phyloP scores from a whole-genome alignment of 768 basidiomycete species.

The Peribolospora baueri region DNA sequence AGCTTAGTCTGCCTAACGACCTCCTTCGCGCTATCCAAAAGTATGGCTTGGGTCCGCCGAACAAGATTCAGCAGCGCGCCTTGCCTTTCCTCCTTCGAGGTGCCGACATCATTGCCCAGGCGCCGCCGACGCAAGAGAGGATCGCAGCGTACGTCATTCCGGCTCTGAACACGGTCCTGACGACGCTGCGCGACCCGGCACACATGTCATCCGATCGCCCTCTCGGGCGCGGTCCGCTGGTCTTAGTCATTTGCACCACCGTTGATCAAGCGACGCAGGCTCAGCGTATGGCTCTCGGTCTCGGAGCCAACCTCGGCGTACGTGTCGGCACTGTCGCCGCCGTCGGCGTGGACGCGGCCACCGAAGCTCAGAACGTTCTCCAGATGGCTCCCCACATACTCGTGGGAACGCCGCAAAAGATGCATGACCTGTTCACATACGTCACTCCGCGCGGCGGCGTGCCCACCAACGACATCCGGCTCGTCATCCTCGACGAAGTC shows the following conservation, averaged over 20 bases:
- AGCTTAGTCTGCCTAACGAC: constrained; percentile 61
- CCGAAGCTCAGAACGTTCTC: constrained; percentile 26
- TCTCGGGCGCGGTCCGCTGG: constrained; percentile 53
- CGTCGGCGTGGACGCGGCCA: constrained; percentile 32
- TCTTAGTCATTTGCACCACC: constrained; percentile 87
- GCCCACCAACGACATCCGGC: constrained; percentile 39
- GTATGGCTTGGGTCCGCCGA: constrained; percentile 70
- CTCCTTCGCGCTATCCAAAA: constrained; percentile 66
- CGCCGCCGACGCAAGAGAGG: constrained; percentile 90
- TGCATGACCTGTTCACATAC: constrained; percentile 64
- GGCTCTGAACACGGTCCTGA: constrained; percentile 5
- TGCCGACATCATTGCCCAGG: constrained; percentile 93
- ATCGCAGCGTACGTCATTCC: constrained; percentile 94
- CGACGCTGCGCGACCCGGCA: constrained; percentile 19
- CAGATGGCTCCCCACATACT: constrained; percentile 71
- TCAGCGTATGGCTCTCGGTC: constrained; percentile 76
- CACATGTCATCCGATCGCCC: constrained; percentile 22
- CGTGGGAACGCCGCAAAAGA: constrained; percentile 88
- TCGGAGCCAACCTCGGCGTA: constrained; percentile 80
- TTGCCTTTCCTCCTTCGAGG: constrained; percentile 75
- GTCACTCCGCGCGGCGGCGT: constrained; percentile 1
- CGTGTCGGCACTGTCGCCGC: constrained; percentile 73
- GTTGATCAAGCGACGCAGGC: constrained; percentile 98
- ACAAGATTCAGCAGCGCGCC: constrained; percentile 94
- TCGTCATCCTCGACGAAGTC: constrained; percentile 89